A percentile compares a stretch with the other conserved stretches of the same genome.
Conservation (phyloP, 441 rosid species). For the Dalechampia spathulata region DNA sequence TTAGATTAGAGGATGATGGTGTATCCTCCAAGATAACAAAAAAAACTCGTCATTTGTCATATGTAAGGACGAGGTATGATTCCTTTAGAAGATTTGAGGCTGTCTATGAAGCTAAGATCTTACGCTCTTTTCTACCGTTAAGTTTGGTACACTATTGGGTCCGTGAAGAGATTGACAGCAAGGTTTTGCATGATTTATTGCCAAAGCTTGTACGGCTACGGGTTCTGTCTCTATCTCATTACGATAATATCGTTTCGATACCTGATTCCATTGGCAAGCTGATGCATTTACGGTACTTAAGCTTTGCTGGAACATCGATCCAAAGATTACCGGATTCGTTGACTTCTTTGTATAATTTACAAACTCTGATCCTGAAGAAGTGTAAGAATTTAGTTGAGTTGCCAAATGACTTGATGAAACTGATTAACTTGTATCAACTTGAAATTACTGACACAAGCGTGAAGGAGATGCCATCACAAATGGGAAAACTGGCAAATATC, state of each 20-base stretch:
- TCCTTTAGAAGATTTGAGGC: constrained; percentile 17
- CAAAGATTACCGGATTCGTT: constrained; percentile 21
- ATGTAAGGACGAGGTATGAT: constrained; percentile 15
- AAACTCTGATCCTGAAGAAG: constrained; percentile 21
- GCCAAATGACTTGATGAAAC: constrained; percentile 20
- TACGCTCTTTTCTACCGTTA: constrained; percentile 24
- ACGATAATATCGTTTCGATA: constrained; percentile 14
- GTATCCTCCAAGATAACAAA: constrained; percentile 3
- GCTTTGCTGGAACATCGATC: constrained; percentile 13
- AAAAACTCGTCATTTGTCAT: constrained; percentile 26
- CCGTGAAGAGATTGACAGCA: constrained; percentile 11
- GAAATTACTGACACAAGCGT: constrained; percentile 20
- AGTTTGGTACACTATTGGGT: constrained; percentile 7
- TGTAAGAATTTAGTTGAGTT: constrained; percentile 15
- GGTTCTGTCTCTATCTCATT: constrained; percentile 19
- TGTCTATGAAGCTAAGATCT: constrained; percentile 9
- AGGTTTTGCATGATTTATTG: constrained; percentile 13
- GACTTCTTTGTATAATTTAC: constrained; percentile 20
- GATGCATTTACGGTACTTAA: constrained; percentile 4
- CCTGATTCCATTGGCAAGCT: constrained; percentile 19
- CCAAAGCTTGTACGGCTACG: constrained; percentile 15
- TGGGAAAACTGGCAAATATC: constrained; percentile 21
- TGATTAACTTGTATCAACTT: constrained; percentile 28
- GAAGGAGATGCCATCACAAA: constrained; percentile 24
- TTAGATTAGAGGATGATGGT: constrained; percentile 15